phyloP scores from a whole-genome alignment of 139 green algal species.

The Coelastrella sp. region DNA sequence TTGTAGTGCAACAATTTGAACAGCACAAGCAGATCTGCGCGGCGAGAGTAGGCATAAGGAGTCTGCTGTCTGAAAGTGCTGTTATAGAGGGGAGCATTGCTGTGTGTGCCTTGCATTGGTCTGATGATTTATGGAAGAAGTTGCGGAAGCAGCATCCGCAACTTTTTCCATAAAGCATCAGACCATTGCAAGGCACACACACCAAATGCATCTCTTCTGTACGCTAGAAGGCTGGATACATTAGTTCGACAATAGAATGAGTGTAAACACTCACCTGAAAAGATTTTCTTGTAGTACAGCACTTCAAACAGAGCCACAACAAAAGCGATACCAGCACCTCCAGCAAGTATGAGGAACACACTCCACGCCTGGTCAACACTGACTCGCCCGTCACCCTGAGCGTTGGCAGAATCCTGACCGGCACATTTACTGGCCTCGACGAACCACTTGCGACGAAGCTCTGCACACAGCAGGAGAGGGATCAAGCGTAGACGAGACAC shows the following conservation, averaged over 20 bases:
- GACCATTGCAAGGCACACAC: too few species aligned
- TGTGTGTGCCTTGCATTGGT: too few species aligned
- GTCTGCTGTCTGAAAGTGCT: too few species aligned
- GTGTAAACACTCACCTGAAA: background rate
- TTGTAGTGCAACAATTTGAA: too few species aligned
- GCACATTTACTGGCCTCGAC: constrained; percentile 10
- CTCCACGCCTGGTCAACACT: background rate
- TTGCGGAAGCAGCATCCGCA: too few species aligned
- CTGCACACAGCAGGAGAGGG: background rate
- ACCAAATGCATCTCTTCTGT: background rate
- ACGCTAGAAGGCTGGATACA: too few species aligned
- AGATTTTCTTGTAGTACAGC: constrained; percentile 33
- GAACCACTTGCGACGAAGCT: constrained; percentile 42
- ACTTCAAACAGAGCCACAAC: background rate
- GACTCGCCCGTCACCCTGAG: background rate
- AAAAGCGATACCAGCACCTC: background rate
- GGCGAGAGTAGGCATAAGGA: too few species aligned
- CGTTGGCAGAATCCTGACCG: background rate
- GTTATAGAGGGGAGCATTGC: too few species aligned
- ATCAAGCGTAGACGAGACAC: too few species aligned
- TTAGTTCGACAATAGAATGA: background rate
- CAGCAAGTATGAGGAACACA: constrained; percentile 27
- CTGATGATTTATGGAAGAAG: too few species aligned
- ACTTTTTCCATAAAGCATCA: too few species aligned
- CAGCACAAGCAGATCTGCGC: too few species aligned